phyloP scores from a whole-genome alignment of 106 monocot species.

The Posidonia australis region DNA sequence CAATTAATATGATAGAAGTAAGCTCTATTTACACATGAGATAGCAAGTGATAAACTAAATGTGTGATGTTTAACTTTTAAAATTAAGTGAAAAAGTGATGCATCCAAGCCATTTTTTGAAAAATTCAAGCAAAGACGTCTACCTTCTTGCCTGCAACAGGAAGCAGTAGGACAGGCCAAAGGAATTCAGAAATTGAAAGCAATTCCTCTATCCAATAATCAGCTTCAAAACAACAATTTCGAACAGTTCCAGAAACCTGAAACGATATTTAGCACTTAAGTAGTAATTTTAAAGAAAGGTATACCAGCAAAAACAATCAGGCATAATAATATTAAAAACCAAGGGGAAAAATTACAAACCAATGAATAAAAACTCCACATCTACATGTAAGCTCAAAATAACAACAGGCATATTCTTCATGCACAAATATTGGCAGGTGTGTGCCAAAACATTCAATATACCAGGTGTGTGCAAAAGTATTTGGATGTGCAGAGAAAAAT shows the following conservation, averaged over 20 bases:
- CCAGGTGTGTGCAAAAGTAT: no score
- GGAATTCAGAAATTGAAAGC: conserved; percentile 80
- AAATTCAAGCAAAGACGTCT: background rate
- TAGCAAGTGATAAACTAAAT: background rate
- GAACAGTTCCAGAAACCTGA: conserved; percentile 72
- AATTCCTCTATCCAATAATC: conserved; percentile 75
- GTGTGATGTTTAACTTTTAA: background rate
- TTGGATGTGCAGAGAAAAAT: no score
- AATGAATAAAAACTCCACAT: no score
- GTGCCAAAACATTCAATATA: no score
- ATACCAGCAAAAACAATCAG: background rate
- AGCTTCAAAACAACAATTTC: conserved; percentile 98
- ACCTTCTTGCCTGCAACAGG: conserved; percentile 98
- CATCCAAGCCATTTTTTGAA: background rate
- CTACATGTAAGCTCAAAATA: no score
- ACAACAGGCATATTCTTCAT: no score
- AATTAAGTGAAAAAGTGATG: background rate
- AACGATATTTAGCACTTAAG: background rate
- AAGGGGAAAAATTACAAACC: no score
- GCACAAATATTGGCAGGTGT: no score
- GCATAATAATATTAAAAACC: background rate
- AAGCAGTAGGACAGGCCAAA: conserved; percentile 91
- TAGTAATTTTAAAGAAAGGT: background rate
- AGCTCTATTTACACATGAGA: background rate
- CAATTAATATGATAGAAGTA: no score